Conservation (phyloP, 2,329 filamentous ascomycete genomes). For the Cytospora leucostoma region DNA sequence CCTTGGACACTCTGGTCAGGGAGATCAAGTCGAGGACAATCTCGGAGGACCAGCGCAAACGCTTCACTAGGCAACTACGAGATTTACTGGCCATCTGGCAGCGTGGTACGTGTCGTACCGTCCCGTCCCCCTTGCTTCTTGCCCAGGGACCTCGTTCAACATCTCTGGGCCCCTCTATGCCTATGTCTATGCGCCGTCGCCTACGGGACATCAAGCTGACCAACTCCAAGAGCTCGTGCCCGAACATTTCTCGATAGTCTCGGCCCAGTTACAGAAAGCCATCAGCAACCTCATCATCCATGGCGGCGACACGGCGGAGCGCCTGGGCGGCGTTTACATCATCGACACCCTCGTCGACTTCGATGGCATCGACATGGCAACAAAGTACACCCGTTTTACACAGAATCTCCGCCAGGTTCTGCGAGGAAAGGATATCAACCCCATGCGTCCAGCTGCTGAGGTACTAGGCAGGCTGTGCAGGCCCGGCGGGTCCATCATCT, state of each 20-base stretch:
- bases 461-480: slow-evolving; percentile 88
- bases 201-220: slow-evolving; percentile 20
- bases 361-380: slow-evolving; percentile 87
- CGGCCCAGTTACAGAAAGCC: slow-evolving; percentile 57
- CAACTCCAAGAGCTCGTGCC: slow-evolving; percentile 66
- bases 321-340: slow-evolving; percentile 87
- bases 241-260: slow-evolving; percentile 70
- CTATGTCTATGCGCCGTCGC: slow-evolving; percentile 13
- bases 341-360: slow-evolving; percentile 94
- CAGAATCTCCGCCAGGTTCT: slow-evolving; percentile 86
- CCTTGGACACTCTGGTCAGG: slow-evolving; percentile 55
- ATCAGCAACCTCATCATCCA: slow-evolving; percentile 73
- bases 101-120: slow-evolving; percentile 46
- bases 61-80: slow-evolving; percentile 55
- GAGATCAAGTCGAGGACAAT: slow-evolving; percentile 55
- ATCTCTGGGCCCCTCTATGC: not conserved
- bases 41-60: slow-evolving; percentile 53
- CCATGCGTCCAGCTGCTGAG: slow-evolving; percentile 86
- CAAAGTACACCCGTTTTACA: slow-evolving; percentile 93
- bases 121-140: not conserved
- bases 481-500: slow-evolving; percentile 90
- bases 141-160: not conserved
- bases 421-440: slow-evolving; percentile 84
- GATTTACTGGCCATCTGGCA: slow-evolving; percentile 58
- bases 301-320: slow-evolving; percentile 82